Conservation (phyloP, 2,329 filamentous ascomycete genomes). For the Didymella arachidicola region DNA sequence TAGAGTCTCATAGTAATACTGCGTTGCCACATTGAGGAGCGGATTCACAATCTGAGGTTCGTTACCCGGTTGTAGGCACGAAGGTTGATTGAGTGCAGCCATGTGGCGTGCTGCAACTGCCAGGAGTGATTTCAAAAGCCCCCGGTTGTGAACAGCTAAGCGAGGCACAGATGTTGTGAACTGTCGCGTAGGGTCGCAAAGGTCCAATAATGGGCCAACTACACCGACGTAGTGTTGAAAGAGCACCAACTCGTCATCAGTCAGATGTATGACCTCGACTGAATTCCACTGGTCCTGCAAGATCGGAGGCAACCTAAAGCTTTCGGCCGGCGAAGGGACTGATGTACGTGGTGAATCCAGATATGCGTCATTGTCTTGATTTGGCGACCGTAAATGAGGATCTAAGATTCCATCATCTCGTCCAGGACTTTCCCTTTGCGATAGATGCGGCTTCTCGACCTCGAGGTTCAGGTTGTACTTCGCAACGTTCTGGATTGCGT, state of each 20-base stretch:
- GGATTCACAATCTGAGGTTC: conserved; percentile 33
- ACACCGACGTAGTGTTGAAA: conserved; percentile 52
- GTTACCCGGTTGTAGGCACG: conserved; percentile 20
- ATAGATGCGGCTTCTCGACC: conserved; percentile 37
- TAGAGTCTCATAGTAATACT: conserved; percentile 70
- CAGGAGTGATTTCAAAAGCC: conserved; percentile 65
- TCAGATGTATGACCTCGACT: conserved; percentile 35
- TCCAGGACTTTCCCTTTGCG: conserved; percentile 37
- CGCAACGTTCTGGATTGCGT: conserved; percentile 51
- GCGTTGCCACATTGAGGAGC: conserved; percentile 51
- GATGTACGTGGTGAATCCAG: conserved; percentile 3
- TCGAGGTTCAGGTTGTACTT: conserved; percentile 46
- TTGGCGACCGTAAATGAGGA: conserved; percentile 24
- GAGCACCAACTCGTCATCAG: conserved; percentile 49
- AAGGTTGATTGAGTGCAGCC: conserved; percentile 49
- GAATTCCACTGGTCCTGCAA: conserved; percentile 40
- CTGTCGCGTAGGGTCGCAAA: conserved; percentile 54
- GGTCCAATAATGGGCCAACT: conserved; percentile 53
- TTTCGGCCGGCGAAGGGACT: conserved; percentile 11
- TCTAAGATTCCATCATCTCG: conserved; percentile 27
- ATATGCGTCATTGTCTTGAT: conserved; percentile 13
- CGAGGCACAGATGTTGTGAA: conserved; percentile 46
- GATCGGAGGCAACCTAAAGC: conserved; percentile 10
- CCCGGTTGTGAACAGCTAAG: conserved; percentile 60
- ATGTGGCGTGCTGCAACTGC: conserved; percentile 64